Percentiles rank a stretch among this genome's conserved stretches.
Conservation (phyloP, 768 basidiomycete species). For the Boletus reticuloceps region DNA sequence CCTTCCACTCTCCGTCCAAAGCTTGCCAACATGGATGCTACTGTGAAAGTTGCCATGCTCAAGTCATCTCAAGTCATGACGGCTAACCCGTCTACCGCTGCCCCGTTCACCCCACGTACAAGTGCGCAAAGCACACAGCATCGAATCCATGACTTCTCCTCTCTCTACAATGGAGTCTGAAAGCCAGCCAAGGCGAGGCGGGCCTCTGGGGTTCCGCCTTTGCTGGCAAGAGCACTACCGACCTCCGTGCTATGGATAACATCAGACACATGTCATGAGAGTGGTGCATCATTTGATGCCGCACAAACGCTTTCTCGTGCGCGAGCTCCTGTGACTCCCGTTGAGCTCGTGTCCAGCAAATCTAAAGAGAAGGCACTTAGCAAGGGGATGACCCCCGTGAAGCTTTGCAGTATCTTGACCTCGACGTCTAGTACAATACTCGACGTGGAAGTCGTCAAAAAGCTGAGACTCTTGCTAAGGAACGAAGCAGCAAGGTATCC, state of each 20-base stretch:
- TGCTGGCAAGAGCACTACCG: constrained; percentile 31
- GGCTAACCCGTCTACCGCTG: constrained; percentile 34
- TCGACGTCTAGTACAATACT: constrained; percentile 70
- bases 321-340: constrained; percentile 44
- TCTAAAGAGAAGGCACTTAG: constrained; percentile 52
- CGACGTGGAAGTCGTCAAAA: constrained; percentile 86
- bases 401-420: constrained; percentile 64
- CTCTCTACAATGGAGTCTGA: constrained; percentile 41
- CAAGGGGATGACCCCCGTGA: constrained; percentile 60
- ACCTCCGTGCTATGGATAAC: constrained; percentile 24
- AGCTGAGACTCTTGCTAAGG: constrained; percentile 78
- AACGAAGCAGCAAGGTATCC: constrained; percentile 87
- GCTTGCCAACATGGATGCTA: constrained; percentile 74
- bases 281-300: constrained; percentile 63
- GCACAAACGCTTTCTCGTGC: constrained; percentile 51
- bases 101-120: constrained; percentile 50
- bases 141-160: constrained; percentile 61
- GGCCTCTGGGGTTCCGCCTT: constrained; percentile 24
- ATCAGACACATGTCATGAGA: constrained; percentile 44
- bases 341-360: constrained; percentile 35
- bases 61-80: constrained; percentile 75
- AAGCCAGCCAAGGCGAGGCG: constrained; percentile 19
- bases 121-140: constrained; percentile 72
- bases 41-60: constrained; percentile 90
- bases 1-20: constrained; percentile 75